Percentiles rank a stretch among this genome's conserved stretches.
Conservation (phyloP, 345 rosid genomes). For the Salix suchowensis region DNA sequence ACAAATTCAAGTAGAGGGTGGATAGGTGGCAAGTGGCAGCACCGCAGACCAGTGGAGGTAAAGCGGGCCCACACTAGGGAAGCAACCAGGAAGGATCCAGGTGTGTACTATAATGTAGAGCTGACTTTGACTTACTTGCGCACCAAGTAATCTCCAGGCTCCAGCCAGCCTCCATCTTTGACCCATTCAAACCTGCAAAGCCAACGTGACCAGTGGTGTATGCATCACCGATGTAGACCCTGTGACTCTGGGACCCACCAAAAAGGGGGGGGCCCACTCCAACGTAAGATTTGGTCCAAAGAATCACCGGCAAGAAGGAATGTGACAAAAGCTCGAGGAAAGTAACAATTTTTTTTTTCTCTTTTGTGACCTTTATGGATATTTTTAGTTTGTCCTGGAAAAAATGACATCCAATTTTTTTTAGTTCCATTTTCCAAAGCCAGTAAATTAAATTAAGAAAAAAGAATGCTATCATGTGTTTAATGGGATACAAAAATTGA, state of each 20-base stretch:
- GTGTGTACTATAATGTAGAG: not conserved
- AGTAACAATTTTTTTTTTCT: no score
- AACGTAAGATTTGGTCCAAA: no score
- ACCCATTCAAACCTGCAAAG: conserved; percentile 6
- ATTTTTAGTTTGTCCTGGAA: not conserved
- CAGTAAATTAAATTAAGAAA: not conserved
- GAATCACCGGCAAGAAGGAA: no score
- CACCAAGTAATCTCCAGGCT: not conserved
- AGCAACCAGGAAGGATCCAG: not conserved
- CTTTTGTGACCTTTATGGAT: no score
- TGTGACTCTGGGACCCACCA: not conserved
- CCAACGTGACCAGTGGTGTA: no score
- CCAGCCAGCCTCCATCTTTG: conserved; percentile 10
- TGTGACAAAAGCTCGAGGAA: no score
- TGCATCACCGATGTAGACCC: not conserved
- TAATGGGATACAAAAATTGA: conserved; percentile 13
- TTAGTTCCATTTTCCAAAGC: not conserved
- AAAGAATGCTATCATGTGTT: not conserved
- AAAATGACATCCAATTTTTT: not conserved
- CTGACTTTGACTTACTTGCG: conserved; percentile 20
- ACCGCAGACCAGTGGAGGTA: not conserved
- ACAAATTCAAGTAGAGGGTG: not conserved
- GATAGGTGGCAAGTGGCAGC: not conserved
- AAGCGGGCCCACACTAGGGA: not conserved
- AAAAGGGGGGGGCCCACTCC: not conserved